Evolutionary conservation across 208 protist species (phyloP), one percentile per base, ranked within the genome.

Genomic region (Leishmania arabica): DNA sequence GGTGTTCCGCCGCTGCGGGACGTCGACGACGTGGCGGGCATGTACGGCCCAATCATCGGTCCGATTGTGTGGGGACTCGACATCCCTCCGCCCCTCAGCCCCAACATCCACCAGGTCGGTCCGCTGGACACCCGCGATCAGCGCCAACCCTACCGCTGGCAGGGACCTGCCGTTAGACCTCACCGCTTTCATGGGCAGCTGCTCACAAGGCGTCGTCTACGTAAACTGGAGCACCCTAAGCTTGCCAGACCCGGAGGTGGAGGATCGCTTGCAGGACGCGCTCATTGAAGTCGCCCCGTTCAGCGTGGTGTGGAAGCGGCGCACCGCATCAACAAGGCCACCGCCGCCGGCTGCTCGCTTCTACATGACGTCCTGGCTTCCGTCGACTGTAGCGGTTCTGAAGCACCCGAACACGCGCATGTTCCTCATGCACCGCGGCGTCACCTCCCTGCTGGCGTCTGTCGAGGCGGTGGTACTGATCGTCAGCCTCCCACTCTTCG

Each of bases 221-320:
- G 85, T 87, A 40, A 90, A 93, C 80, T 90, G 90, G 80, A 87
- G 90, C 56, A 91, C 87, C 3, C 60, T 90, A n/a, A 66, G 79
- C 47, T 62, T 71, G 34, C 81, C 85, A n/a, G 75, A 66, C 45
- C 75, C 54, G 17, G 24, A 53, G 24, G 56, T 86, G 65, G 73
- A 77, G 60, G 62, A 73, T 62, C 72, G 56, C 65, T 71, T 93
- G 72, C 81, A 71, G 24, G 53, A 68, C n/a, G 90, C 85, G 27
- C 75, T 90, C 34, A 49, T 82, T 31, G 70, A 70, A 5, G 74
- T 34, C 9, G 75, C 79, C 75, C 87, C 90, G 27, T 85, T 87
- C 68, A 91, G 90, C 71, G 80, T 93, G 7, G 87, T 93, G 79
- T 93, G 87, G 90, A 91, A 90, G 74, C 64, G 85, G 19, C 80